Percentiles rank a stretch among this genome's conserved stretches.
Evolutionary conservation across 495 filamentous ascomycete species (phyloP).

Genomic region (Recurvomyces mirabilis): DNA sequence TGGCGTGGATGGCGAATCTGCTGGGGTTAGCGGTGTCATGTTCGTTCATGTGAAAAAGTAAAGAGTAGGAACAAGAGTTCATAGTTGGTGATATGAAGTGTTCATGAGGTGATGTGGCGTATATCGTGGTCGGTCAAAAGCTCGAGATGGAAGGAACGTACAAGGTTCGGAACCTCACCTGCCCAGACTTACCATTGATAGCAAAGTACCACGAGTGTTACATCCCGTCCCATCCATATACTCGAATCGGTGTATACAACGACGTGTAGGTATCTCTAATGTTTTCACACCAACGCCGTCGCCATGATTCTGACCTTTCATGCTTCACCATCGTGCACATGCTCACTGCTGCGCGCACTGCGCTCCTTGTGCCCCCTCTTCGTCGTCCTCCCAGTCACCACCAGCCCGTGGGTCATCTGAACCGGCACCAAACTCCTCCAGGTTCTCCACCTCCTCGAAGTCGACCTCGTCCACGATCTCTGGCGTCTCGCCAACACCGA

Average conservation of each 20-base stretch:
- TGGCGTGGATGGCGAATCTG: neutral
- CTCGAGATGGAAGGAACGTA: too few relatives aligned
- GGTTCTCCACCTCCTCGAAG: conserved; percentile 65
- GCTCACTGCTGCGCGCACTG: conserved; percentile 77
- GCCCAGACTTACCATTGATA: too few relatives aligned
- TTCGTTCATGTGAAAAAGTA: neutral
- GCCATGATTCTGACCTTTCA: neutral
- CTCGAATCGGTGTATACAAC: conserved; percentile 1
- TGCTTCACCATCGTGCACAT: neutral
- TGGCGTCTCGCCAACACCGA: conserved; percentile 44
- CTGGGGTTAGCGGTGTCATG: neutral
- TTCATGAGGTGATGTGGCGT: too few relatives aligned
- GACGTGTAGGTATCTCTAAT: too few relatives aligned
- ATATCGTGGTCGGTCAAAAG: too few relatives aligned
- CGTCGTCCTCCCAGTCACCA: conserved; percentile 74
- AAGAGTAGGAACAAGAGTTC: neutral
- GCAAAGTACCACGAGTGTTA: too few relatives aligned
- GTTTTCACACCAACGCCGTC: conserved; percentile 11
- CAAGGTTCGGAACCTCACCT: too few relatives aligned
- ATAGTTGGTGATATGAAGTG: too few relatives aligned
- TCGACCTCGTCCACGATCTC: conserved; percentile 78
- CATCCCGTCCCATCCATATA: too few relatives aligned
- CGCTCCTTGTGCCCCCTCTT: conserved; percentile 38
- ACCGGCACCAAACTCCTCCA: conserved; percentile 63
- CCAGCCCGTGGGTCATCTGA: conserved; percentile 58